Conservation (phyloP, 139 green algal species). For the Volvox africanus region DNA sequence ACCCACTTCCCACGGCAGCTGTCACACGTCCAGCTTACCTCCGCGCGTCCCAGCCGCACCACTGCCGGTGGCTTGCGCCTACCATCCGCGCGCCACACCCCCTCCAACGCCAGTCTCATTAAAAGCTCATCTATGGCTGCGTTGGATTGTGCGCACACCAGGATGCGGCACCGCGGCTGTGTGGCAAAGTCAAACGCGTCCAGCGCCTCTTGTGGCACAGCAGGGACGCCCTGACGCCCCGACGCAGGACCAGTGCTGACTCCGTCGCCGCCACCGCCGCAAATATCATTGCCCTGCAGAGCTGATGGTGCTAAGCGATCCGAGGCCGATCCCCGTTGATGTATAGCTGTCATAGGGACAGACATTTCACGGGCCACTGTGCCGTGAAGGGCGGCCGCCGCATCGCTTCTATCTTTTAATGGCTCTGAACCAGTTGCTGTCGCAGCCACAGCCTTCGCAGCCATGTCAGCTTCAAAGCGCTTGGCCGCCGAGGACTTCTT, state of each 20-base stretch:
- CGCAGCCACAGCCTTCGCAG: neutral
- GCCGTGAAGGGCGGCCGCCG: neutral
- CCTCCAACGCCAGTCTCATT: conserved; percentile 64
- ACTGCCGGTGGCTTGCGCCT: conserved; percentile 46
- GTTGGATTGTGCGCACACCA: conserved; percentile 86
- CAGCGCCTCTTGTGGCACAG: conserved; percentile 2
- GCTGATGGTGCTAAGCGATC: too few relatives aligned
- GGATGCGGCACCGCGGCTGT: conserved; percentile 59
- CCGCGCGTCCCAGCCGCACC: conserved; percentile 55
- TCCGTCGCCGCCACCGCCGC: neutral
- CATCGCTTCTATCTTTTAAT: neutral
- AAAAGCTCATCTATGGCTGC: conserved; percentile 85
- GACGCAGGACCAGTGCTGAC: neutral
- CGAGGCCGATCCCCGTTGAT: neutral
- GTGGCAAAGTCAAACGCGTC: conserved; percentile 38
- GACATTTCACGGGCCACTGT: neutral
- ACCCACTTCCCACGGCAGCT: too few relatives aligned
- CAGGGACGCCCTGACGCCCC: neutral
- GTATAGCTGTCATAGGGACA: neutral
- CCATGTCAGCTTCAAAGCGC: conserved; percentile 17
- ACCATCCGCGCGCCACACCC: conserved; percentile 55
- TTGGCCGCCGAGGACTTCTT: conserved; percentile 35
- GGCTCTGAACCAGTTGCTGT: neutral
- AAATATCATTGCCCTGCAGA: too few relatives aligned
- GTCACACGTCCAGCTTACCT: conserved; percentile 26